Evolutionary conservation across 177 flowering plant genomes (phyloP).

Genomic region (Vitis hybrid): DNA sequence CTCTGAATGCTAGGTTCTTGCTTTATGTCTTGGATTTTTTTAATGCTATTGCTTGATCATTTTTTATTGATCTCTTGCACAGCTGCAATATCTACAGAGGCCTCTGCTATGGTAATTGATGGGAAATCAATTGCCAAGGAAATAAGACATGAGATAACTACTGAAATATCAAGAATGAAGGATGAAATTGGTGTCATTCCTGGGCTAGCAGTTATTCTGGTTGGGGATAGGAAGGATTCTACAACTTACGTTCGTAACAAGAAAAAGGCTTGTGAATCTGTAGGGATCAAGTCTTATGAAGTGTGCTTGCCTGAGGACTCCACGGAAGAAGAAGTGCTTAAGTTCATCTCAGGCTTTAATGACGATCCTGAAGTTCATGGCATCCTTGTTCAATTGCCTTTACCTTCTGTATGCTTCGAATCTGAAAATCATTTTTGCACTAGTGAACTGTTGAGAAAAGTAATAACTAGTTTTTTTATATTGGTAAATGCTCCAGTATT

Average conservation of each 20-base stretch:
- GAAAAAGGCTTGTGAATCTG: conserved; percentile 81
- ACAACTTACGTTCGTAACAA: conserved; percentile 89
- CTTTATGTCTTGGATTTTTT: not conserved
- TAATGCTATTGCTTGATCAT: conserved; percentile 1
- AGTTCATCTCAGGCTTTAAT: conserved; percentile 58
- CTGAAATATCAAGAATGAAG: conserved; percentile 77
- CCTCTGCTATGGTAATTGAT: conserved; percentile 72
- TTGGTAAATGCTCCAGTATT: not conserved
- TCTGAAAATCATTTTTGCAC: not conserved
- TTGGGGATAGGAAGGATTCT: conserved; percentile 91
- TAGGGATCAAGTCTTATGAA: conserved; percentile 81
- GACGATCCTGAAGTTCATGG: conserved; percentile 84
- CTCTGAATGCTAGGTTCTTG: not conserved
- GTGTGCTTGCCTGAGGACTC: conserved; percentile 62
- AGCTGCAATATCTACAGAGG: conserved; percentile 51
- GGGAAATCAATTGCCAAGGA: conserved; percentile 81
- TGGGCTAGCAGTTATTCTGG: conserved; percentile 92
- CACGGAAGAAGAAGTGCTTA: conserved; percentile 75
- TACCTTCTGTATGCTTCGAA: conserved; percentile 69
- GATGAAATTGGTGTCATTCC: conserved; percentile 75
- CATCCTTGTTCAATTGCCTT: conserved; percentile 90
- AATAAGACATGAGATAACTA: conserved; percentile 67
- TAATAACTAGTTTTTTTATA: not conserved
- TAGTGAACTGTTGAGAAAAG: not conserved
- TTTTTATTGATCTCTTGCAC: conserved; percentile 9